Base-by-base conservation (phyloP, 2,329 filamentous ascomycete species). In the Neocatenulostroma microsporum region DNA sequence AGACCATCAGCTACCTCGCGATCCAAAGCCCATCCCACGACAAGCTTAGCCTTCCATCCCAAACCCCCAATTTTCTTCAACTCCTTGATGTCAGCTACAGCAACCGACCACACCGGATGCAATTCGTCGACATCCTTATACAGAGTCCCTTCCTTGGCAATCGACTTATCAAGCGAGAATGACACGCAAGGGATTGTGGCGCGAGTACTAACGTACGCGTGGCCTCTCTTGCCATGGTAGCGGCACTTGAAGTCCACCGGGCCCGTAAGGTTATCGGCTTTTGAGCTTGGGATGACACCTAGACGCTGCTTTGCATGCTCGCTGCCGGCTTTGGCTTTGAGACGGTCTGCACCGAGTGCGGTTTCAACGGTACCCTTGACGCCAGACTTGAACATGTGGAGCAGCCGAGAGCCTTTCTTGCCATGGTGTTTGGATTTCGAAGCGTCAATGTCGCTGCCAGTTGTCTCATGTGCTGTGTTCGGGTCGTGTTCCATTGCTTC, bases 41-140 rank as follows among this genome's bases (percentile, higher is more conserved):
- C 72, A 33, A 91, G 63, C 64, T 86, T 89, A 1, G 78, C 78
- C 62, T 91, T 93, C 84, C 84, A 93, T 0, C 84, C 84, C 23
- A 88, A 68, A 0, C 85, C 85, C 4, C 85, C 84, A 2, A 88
- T 66, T 62, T 93, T 93, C 57, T 78, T 82, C 36, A 93, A 54
- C 57, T 88, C 83, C 34, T 58, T 64, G 30, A 93, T 80, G 12
- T 89, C 81, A 0, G 70, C 70, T 3, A 91, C 72, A 0, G 82
- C 70, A 1, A 91, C 67, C 5, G 73, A 79, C 74, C 84, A 93
- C 0, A 74, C 59, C 0, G 82, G 77, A 39, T 72, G 63, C 17
- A 71, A 48, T 26, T 74, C 68, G 40, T 72, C 67, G 17, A 78
- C 72, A 4, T 36, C 63, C 53, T 51, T 67, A 8, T 48, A 49